Conservation (phyloP, 2,329 filamentous ascomycete species). For the Xylariaceae sp. region DNA sequence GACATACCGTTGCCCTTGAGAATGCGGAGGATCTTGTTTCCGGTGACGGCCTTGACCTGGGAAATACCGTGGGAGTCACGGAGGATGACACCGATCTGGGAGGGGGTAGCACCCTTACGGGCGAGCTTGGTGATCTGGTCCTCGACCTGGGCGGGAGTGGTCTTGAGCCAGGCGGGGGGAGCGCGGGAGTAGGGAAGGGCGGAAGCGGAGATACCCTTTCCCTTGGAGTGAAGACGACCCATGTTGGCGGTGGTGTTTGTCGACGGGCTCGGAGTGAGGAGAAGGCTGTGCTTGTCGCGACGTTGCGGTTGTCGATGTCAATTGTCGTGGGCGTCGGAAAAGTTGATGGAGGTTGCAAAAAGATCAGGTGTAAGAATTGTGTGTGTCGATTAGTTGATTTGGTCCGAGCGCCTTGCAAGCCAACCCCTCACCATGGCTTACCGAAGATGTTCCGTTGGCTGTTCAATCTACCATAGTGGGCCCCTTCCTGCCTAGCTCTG, state of each 20-base stretch:
- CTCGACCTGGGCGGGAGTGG: conserved; percentile 95
- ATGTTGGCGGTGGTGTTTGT: conserved; percentile 56
- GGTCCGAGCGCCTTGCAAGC: neutral
- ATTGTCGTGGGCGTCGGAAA: conserved; percentile 15
- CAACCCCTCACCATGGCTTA: neutral
- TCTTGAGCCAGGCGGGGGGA: conserved; percentile 95
- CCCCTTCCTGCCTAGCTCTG: too few relatives aligned
- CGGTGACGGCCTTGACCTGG: conserved; percentile 95
- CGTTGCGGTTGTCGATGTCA: conserved; percentile 21
- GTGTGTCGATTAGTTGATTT: conserved; percentile 11
- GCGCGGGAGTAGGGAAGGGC: conserved; percentile 96
- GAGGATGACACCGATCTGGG: conserved; percentile 74
- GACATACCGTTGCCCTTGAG: conserved; percentile 86
- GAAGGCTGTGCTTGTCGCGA: conserved; percentile 2
- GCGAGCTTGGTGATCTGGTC: conserved; percentile 99
- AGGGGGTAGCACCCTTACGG: conserved; percentile 85
- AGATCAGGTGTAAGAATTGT: conserved; percentile 19
- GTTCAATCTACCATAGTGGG: too few relatives aligned
- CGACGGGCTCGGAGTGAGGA: conserved; percentile 11
- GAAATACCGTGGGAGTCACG: conserved; percentile 97
- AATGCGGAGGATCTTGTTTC: conserved; percentile 99
- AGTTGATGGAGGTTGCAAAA: conserved; percentile 13
- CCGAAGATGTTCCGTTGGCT: neutral
- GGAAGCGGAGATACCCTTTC: conserved; percentile 97
- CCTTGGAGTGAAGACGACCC: conserved; percentile 98